phyloP scores from a whole-genome alignment of 176 grass and related monocot species.

The Cenchrus purpureus region DNA sequence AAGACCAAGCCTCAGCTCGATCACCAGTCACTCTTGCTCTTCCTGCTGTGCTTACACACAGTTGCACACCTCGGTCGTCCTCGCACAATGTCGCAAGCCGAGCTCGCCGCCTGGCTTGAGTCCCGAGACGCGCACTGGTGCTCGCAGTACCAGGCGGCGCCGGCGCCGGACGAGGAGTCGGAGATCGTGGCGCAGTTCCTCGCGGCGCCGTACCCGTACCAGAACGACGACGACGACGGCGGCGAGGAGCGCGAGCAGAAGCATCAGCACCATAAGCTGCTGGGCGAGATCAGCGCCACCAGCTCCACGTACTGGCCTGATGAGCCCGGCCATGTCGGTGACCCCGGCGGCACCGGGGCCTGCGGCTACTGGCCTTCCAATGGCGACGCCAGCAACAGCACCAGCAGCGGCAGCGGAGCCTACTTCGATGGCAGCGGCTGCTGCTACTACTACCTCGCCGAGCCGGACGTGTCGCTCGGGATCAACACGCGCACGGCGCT shows the following conservation, averaged over 20 bases:
- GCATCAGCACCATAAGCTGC: conserved; percentile 13
- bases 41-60: neutral
- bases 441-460: conserved; percentile 54
- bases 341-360: conserved; percentile 39
- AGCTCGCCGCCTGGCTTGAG: conserved; percentile 18
- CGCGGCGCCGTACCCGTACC: conserved; percentile 48
- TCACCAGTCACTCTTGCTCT: neutral
- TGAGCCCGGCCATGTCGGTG: conserved; percentile 18
- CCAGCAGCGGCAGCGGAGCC: neutral
- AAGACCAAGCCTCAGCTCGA: neutral
- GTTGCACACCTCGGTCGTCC: neutral
- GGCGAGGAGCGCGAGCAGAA: conserved; percentile 35
- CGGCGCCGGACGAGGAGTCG: conserved; percentile 58
- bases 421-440: conserved; percentile 35
- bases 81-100: conserved; percentile 45
- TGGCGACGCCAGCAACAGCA: conserved; percentile 40
- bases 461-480: conserved; percentile 53
- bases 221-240: conserved; percentile 31
- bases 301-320: conserved; percentile 47
- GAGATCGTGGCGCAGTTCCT: conserved; percentile 79
- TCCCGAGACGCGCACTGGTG: conserved; percentile 39
- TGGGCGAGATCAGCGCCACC: neutral
- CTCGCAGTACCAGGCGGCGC: conserved; percentile 43
- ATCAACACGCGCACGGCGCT: conserved; percentile 49
- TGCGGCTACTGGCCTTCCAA: conserved; percentile 47